phyloP scores from a whole-genome alignment of 192 early-diverging fungal genomes.

The Linnemannia exigua region DNA sequence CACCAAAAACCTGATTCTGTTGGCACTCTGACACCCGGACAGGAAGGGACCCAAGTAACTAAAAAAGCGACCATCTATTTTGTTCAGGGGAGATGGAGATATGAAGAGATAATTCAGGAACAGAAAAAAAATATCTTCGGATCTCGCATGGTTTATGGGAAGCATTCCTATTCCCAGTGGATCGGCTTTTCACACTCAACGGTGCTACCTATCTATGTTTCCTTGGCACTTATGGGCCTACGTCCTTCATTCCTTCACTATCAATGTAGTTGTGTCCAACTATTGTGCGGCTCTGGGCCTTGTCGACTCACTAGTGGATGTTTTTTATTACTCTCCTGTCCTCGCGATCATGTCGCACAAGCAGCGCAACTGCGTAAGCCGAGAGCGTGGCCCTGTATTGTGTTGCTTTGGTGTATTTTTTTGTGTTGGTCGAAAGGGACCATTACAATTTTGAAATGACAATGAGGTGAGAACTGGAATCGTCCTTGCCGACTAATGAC shows the following conservation, averaged over 20 bases:
- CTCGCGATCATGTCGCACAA: background rate
- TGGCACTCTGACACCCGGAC: background rate
- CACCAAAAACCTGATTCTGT: background rate
- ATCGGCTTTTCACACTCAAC: no score
- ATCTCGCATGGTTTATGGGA: no score
- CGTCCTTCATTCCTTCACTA: background rate
- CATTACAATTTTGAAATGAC: background rate
- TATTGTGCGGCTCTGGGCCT: background rate
- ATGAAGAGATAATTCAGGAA: background rate
- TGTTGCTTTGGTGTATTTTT: background rate
- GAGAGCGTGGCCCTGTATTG: background rate
- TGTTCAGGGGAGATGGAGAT: background rate
- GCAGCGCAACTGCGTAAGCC: conserved; percentile 4
- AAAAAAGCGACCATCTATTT: background rate
- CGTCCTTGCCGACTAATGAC: background rate
- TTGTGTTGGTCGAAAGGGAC: background rate
- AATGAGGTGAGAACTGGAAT: background rate
- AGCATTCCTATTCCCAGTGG: no score
- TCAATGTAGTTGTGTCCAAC: background rate
- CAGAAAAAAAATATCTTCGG: background rate
- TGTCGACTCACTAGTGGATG: background rate
- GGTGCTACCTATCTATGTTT: no score
- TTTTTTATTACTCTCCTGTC: background rate
- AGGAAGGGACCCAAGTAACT: background rate
- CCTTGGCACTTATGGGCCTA: background rate